A percentile compares a stretch with the other conserved stretches of the same genome.
phyloP scores from a whole-genome alignment of 805 yeast genomes.

The Cyberlindnera sargentensis region DNA sequence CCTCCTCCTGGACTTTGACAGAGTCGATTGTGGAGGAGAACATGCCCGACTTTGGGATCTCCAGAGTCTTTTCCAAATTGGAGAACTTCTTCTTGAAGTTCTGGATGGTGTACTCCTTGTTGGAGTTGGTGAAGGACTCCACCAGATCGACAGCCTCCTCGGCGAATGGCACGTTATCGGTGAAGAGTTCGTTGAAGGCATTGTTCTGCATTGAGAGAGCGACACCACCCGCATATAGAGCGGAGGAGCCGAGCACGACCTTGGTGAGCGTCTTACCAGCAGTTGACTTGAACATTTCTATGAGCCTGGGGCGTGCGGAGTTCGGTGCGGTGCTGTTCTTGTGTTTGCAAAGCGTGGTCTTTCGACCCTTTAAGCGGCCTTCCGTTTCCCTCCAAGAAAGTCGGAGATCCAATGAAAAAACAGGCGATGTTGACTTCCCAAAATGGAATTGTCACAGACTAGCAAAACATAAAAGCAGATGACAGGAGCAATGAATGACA shows the following conservation, averaged over 20 bases:
- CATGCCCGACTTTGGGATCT: slow-evolving; percentile 34
- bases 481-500: background rate
- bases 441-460: background rate
- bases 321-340: background rate
- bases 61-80: slow-evolving; percentile 32
- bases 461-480: background rate
- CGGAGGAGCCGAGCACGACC: slow-evolving; percentile 26
- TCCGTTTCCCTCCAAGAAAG: background rate
- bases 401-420: slow-evolving; percentile 9
- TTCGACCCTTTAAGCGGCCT: background rate
- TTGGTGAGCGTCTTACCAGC: slow-evolving; percentile 27
- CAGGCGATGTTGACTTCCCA: slow-evolving; percentile 4
- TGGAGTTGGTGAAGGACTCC: slow-evolving; percentile 30
- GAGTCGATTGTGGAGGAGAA: slow-evolving; percentile 26
- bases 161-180: slow-evolving; percentile 59
- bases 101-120: slow-evolving; percentile 25
- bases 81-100: slow-evolving; percentile 32
- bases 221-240: slow-evolving; percentile 54
- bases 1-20: slow-evolving; percentile 15
- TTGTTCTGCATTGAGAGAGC: slow-evolving; percentile 49
- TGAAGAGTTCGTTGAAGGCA: slow-evolving; percentile 52
- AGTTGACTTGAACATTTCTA: slow-evolving; percentile 22
- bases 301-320: background rate
- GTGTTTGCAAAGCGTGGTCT: background rate
- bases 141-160: slow-evolving; percentile 44